Conservation (phyloP, 2,329 filamentous ascomycete genomes). For the Stachybotrys echinatus region DNA sequence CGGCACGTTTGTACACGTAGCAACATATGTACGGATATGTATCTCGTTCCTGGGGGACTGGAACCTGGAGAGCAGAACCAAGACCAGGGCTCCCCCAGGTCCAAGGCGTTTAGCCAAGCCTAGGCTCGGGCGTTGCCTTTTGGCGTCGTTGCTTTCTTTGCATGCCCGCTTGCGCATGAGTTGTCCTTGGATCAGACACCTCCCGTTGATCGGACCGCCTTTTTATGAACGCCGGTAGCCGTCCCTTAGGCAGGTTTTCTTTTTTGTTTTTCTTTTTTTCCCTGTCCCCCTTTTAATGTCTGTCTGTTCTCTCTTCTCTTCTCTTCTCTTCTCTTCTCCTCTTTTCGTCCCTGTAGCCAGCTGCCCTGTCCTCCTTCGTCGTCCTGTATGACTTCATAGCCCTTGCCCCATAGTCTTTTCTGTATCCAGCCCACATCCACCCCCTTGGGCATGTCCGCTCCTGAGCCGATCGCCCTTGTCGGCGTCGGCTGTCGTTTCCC, state of each 20-base stretch:
- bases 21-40: neutral
- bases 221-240: neutral
- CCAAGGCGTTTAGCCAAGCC: neutral
- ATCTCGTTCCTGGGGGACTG: neutral
- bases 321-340: too few relatives aligned
- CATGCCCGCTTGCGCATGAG: neutral
- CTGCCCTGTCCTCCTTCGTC: neutral
- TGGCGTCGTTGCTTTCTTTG: neutral
- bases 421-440: neutral
- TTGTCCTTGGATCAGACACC: neutral
- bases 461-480: constrained; percentile 34
- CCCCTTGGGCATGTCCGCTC: neutral
- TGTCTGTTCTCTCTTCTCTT: neutral
- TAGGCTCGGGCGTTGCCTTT: neutral
- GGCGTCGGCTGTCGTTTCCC: constrained; percentile 33
- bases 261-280: too few relatives aligned
- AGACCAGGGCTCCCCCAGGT: neutral
- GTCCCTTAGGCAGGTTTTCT: neutral
- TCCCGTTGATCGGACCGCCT: neutral
- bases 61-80: neutral
- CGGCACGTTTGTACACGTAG: neutral
- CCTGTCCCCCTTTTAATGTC: neutral
- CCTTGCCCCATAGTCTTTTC: neutral
- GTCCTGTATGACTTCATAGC: neutral
- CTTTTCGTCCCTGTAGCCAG: neutral